Base-by-base conservation (phyloP, 768 basidiomycete genomes). In the Pleurotus platypus region DNA sequence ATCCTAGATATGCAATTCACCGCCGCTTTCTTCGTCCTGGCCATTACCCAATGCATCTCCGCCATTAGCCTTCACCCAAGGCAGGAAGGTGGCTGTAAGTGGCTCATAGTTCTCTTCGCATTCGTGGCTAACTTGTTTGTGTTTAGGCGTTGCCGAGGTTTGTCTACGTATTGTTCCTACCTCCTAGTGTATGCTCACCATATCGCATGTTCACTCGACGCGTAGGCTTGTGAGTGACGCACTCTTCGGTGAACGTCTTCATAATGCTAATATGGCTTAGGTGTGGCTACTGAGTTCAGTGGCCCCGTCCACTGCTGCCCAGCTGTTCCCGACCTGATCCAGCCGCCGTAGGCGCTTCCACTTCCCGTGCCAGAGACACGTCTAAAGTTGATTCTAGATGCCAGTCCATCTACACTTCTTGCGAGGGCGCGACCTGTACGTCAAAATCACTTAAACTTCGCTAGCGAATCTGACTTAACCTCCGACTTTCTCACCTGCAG, bases 251-350 rank as follows among this genome's bases (percentile, higher is more conserved):
- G 37, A 16, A 11, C 12, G 9, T 15, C 37, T 40, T 30, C 22
- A 15, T 16, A 37, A 9, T 26, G n/a, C 39, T 54, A 45, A 45
- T 13, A n/a, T n/a, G 20, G 13, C 20, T 24, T n/a, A 54, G 51
- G 51, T 26, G 51, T 39, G 38, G 51, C 38, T 20, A 54, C 51
- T 24, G 51, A 54, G 5, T 20, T 39, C 37, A 54, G 37, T 40
- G 51, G 51, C 8, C 51, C 51, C 9, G 12, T 54, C 18, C 51
- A 54, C 6, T 54, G 51, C 38, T 54, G 51, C 51, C 51, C 51
- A 16, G 16, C 38, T 7, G 35, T 54, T n/a, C 37, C 51, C 26
- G 51, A 54, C 39, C 16, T 42, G 4, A 13, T 24, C 22, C 51
- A 40, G 18, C 51, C 38, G 2, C 15, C 35, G 51, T 54, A 39